Evolutionary conservation across 345 rosid species (phyloP).

Genomic region (Arabidopsis suecica): DNA sequence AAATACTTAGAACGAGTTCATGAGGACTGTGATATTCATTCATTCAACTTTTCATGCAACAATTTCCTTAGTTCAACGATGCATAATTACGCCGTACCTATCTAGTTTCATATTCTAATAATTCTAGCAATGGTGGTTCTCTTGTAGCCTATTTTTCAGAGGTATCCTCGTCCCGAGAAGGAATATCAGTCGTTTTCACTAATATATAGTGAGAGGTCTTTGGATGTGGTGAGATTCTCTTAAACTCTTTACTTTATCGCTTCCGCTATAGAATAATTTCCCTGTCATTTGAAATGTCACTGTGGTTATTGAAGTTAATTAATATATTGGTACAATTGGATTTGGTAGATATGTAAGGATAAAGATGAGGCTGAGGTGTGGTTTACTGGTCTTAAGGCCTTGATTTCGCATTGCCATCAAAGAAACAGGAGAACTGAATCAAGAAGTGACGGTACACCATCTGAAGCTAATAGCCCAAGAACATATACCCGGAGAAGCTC

Average conservation of each 20-base stretch:
- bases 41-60: constrained; percentile 25
- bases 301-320: constrained; percentile 30
- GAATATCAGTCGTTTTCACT: constrained; percentile 99
- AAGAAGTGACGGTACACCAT: constrained; percentile 55
- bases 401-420: constrained; percentile 51
- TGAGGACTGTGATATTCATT: background rate
- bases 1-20: background rate
- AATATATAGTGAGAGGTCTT: constrained; percentile 89
- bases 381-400: constrained; percentile 62
- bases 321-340: constrained; percentile 27
- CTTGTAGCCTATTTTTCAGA: constrained; percentile 92
- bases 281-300: constrained; percentile 10
- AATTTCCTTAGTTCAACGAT: constrained; percentile 15
- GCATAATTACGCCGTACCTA: constrained; percentile 7
- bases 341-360: constrained; percentile 68
- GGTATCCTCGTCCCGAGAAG: constrained; percentile 99
- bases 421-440: constrained; percentile 50
- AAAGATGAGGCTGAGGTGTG: constrained; percentile 78
- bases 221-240: constrained; percentile 81
- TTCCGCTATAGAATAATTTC: constrained; percentile 17
- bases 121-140: constrained; percentile 24
- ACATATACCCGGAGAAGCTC: constrained; percentile 92
- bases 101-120: constrained; percentile 41
- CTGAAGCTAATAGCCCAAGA: constrained; percentile 85
- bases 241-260: background rate